A percentile compares a stretch with the other conserved stretches of the same genome.
These are phyloP conservation scores for Pichia sporocuriosa DNA, from an alignment of 805 yeast genomes.

Conservation along the genomic window DNA sequence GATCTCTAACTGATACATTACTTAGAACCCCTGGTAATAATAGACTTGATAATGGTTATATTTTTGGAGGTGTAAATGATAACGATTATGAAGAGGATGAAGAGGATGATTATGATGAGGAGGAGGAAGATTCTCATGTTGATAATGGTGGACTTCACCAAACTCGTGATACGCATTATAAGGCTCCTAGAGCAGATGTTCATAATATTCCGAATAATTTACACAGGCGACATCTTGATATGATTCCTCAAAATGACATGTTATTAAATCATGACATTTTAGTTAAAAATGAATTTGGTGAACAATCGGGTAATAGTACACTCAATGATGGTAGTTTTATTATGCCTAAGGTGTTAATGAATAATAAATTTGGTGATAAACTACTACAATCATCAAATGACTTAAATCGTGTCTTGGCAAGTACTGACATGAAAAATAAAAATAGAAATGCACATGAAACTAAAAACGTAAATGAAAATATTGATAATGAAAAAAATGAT, in stretches of 20 bases:
- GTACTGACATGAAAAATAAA: not conserved
- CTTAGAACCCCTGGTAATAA: constrained; percentile 23
- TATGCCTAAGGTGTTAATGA: constrained; percentile 25
- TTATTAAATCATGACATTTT: not conserved
- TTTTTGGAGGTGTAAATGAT: not conserved
- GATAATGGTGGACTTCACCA: not conserved
- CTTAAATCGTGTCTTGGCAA: not conserved
- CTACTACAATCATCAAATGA: constrained; percentile 10
- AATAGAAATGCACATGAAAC: not conserved
- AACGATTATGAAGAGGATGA: constrained; percentile 1
- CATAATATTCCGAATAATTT: no score
- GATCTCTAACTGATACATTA: constrained; percentile 25
- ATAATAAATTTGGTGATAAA: constrained; percentile 26
- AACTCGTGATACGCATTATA: no score
- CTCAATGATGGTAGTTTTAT: constrained; percentile 16
- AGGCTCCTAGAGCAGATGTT: no score
- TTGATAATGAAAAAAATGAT: not conserved
- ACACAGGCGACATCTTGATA: no score
- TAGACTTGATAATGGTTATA: constrained; percentile 8
- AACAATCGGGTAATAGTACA: constrained; percentile 1
- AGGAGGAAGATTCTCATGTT: not conserved
- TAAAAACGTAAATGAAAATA: not conserved
- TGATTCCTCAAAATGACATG: constrained; percentile 1
- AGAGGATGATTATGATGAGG: constrained; percentile 5
- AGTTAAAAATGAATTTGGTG: not conserved